phyloP scores from a whole-genome alignment of 768 basidiomycete genomes.

The Glaciozyma martinii region DNA sequence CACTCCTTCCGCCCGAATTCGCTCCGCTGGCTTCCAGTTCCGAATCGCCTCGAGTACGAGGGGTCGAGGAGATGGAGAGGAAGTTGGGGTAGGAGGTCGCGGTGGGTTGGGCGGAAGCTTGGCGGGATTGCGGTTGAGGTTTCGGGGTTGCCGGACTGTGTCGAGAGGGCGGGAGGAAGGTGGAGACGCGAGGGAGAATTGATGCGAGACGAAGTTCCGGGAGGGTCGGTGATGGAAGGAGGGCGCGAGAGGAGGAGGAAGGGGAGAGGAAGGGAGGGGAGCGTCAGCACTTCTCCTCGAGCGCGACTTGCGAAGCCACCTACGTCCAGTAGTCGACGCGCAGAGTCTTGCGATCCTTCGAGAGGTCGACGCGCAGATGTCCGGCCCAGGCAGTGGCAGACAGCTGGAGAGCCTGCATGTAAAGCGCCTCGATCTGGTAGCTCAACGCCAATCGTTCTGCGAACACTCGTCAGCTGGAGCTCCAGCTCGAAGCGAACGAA shows the following conservation, averaged over 20 bases:
- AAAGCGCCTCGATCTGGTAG: constrained; percentile 80
- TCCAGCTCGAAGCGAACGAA: background rate
- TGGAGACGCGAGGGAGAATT: too few species aligned
- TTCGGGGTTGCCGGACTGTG: too few species aligned
- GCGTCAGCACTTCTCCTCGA: too few species aligned
- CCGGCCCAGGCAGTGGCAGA: constrained; percentile 35
- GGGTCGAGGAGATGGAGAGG: background rate
- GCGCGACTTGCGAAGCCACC: too few species aligned
- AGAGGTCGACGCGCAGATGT: constrained; percentile 59
- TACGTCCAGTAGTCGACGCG: constrained; percentile 66
- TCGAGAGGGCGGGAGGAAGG: too few species aligned
- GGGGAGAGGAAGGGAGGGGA: background rate
- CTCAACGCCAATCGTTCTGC: constrained; percentile 83
- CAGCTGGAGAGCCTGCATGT: constrained; percentile 34
- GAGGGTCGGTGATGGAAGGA: too few species aligned
- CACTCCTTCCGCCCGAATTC: too few species aligned
- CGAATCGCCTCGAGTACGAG: too few species aligned
- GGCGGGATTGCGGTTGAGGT: too few species aligned
- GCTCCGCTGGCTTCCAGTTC: too few species aligned
- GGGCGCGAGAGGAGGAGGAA: background rate
- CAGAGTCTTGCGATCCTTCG: constrained; percentile 57
- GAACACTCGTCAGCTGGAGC: constrained; percentile 9
- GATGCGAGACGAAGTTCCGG: background rate
- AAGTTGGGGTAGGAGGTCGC: background rate
- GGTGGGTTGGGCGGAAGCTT: background rate